Evolutionary conservation across 225 moss, liverwort and hornwort genomes (phyloP), one percentile per base, ranked within the genome.

Genomic region (Physcomitrium patens): DNA sequence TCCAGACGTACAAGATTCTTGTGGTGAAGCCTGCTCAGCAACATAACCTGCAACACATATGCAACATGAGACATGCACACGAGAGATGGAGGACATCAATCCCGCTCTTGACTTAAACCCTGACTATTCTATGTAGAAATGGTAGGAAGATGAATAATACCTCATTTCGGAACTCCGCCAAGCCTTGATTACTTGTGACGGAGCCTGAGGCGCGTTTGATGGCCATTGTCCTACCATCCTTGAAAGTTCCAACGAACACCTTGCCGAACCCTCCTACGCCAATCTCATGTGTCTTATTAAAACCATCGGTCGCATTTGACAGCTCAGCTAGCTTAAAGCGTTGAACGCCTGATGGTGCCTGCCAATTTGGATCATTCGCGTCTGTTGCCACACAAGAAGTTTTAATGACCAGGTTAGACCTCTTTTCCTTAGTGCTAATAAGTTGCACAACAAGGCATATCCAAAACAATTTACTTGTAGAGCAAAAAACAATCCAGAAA

Each of bases 211-310:
- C 81, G 0, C 85, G 85, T 59, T 85, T 85, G 0, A 85, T 72
- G 7, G 81, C 85, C 20, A 78, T 51, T 18, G 58, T 75, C 18
- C 68, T 43, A 1, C 85, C 85, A 16, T 85, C 75, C 67, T 52
- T 81, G 57, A 85, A 85, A 7, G 62, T 78, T 0, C 81, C 81
- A 12, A 75, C 8, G 23, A 85, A 85, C 46, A 85, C 85, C 59
- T 81, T 85, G 62, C 85, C 85, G 28, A 85, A 85, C 1, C 85
- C 85, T 26, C 85, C 85, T 0, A 78, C 49, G 10, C 85, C 85
- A 28, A 85, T 81, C 74, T 85, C 85, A 46, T 85, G 81, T 3
- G 85, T 46, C 37, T 67, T 24, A 45, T 78, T 57, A 37, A 85
- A 85, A 13, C 81, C 81, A 19, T 71, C 75, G 10, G 85, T 85